phyloP scores from a whole-genome alignment of 495 filamentous ascomycete species.

The Bryoglossum gracile region DNA sequence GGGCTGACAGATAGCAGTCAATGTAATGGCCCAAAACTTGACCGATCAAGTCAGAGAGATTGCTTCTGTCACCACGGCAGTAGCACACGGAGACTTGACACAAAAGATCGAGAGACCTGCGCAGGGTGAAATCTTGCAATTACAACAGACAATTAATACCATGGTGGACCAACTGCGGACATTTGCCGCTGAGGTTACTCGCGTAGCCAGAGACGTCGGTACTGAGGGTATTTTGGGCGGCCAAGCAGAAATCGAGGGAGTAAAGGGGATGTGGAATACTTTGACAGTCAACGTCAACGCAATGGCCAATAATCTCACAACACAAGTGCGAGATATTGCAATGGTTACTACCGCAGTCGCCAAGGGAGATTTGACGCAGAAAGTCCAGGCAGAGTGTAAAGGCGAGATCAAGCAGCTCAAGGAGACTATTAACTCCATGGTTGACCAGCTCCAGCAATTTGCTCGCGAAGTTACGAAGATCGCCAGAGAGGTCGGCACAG shows the following conservation, averaged over 20 bases:
- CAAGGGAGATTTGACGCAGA: conserved; percentile 91
- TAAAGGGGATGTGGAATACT: conserved; percentile 85
- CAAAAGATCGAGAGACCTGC: conserved; percentile 94
- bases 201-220: conserved; percentile 93
- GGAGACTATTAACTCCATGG: conserved; percentile 98
- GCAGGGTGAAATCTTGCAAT: conserved; percentile 88
- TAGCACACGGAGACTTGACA: conserved; percentile 91
- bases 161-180: conserved; percentile 98
- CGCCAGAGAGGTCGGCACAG: conserved; percentile 92
- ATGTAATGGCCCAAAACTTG: conserved; percentile 85
- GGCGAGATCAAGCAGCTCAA: conserved; percentile 95
- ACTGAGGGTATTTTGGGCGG: conserved; percentile 96
- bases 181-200: conserved; percentile 95
- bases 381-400: conserved; percentile 93
- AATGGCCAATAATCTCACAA: conserved; percentile 96
- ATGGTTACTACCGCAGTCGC: conserved; percentile 98
- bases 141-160: conserved; percentile 97
- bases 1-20: conserved; percentile 56
- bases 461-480: conserved; percentile 98
- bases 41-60: conserved; percentile 87
- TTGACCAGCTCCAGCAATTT: conserved; percentile 94
- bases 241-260: conserved; percentile 89
- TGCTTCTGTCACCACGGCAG: conserved; percentile 90
- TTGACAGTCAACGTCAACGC: conserved; percentile 97
- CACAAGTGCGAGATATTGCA: conserved; percentile 96